Conservation (phyloP, 371 early-diverging fungal genomes). For the Rhizopus stolonifer region DNA sequence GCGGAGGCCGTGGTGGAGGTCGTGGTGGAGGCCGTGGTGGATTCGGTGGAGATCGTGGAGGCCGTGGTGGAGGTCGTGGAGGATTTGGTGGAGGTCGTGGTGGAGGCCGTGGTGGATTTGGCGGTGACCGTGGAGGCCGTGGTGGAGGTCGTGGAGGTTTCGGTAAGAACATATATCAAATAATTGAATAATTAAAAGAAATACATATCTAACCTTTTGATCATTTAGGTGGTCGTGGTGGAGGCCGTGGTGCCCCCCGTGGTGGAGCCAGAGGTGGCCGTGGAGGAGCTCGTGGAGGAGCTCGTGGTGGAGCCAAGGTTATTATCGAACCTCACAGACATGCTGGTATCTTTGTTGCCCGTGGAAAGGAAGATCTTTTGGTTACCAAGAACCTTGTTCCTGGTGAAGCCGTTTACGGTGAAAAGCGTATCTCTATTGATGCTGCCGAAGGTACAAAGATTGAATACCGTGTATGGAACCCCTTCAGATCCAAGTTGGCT, state of each 20-base stretch:
- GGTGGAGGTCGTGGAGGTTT: neutral
- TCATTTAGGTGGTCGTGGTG: neutral
- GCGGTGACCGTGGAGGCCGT: slow-evolving; percentile 42
- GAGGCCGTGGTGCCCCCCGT: slow-evolving; percentile 8
- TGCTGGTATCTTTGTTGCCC: slow-evolving; percentile 95
- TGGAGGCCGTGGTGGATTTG: neutral
- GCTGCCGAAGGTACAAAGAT: slow-evolving; percentile 95
- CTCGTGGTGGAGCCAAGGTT: slow-evolving; percentile 89
- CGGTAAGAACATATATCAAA: neutral
- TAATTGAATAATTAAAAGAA: neutral
- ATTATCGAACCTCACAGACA: slow-evolving; percentile 98
- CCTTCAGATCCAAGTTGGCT: slow-evolving; percentile 99
- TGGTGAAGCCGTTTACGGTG: slow-evolving; percentile 98
- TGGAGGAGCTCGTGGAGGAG: slow-evolving; percentile 43
- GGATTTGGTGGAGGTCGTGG: slow-evolving; percentile 4
- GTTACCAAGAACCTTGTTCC: slow-evolving; percentile 99
- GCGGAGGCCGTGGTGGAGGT: slow-evolving; percentile 8
- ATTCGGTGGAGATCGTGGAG: slow-evolving; percentile 7
- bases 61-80: slow-evolving; percentile 11
- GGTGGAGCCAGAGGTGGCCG: slow-evolving; percentile 4
- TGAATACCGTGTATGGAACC: slow-evolving; percentile 99
- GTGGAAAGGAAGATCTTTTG: slow-evolving; percentile 99
- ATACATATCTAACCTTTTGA: neutral
- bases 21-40: slow-evolving; percentile 10
- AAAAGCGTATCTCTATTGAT: slow-evolving; percentile 98